Evolutionary conservation across 2,329 filamentous ascomycete genomes (phyloP).

Genomic region (Exophiala alcalophila): DNA sequence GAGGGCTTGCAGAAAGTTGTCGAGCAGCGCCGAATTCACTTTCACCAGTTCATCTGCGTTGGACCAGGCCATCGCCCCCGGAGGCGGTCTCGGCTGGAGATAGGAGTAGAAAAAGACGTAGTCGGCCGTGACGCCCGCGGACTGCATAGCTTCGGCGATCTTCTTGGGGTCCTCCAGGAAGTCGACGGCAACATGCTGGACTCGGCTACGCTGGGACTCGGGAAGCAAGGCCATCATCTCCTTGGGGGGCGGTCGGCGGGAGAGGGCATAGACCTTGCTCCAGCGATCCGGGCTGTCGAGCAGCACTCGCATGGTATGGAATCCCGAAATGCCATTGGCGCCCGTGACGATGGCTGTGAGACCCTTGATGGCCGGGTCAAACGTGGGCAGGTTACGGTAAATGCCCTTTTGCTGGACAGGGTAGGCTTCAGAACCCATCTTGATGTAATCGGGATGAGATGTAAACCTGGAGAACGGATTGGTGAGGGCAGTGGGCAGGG

Average conservation of each 20-base stretch:
- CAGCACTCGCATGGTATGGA: slow-evolving; percentile 51
- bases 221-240: slow-evolving; percentile 35
- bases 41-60: slow-evolving; percentile 51
- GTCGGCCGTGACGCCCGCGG: slow-evolving; percentile 32
- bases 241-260: slow-evolving; percentile 43
- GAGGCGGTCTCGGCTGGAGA: slow-evolving; percentile 50
- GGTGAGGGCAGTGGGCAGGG: too few species aligned
- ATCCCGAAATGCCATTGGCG: slow-evolving; percentile 54
- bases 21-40: slow-evolving; percentile 46
- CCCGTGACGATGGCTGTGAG: slow-evolving; percentile 54
- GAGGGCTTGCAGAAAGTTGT: slow-evolving; percentile 50
- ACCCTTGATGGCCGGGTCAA: slow-evolving; percentile 41
- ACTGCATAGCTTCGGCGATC: slow-evolving; percentile 30
- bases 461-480: too few species aligned
- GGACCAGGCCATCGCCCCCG: slow-evolving; percentile 47
- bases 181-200: slow-evolving; percentile 44
- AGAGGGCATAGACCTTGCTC: slow-evolving; percentile 53
- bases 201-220: slow-evolving; percentile 38
- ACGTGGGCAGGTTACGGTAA: slow-evolving; percentile 51
- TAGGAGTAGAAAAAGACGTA: slow-evolving; percentile 57
- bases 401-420: slow-evolving; percentile 40
- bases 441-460: too few species aligned
- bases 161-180: slow-evolving; percentile 34
- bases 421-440: slow-evolving; percentile 30
- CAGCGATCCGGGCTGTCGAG: slow-evolving; percentile 46